Conservation (phyloP, 495 filamentous ascomycete species). For the Parmelia sp. region DNA sequence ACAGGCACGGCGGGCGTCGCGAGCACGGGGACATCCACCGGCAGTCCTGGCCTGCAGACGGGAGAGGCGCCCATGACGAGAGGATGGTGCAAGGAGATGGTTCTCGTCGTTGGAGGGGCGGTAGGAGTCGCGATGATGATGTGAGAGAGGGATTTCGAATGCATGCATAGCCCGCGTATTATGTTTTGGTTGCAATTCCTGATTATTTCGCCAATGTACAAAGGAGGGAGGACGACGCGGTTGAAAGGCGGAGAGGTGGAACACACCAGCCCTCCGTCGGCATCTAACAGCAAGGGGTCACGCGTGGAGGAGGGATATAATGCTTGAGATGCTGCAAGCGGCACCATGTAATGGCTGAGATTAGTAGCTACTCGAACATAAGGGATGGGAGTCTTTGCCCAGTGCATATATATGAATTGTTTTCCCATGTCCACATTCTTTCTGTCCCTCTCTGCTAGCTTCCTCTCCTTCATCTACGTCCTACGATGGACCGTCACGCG, state of each 20-base stretch:
- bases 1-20: constrained; percentile 27
- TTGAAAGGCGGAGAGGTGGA: background rate
- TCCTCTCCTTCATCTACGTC: background rate
- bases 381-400: background rate
- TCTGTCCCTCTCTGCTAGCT: background rate
- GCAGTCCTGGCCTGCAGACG: constrained; percentile 41
- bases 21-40: constrained; percentile 6
- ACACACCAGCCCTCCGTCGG: background rate
- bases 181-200: background rate
- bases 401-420: background rate
- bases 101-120: constrained; percentile 36
- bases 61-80: constrained; percentile 32
- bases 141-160: background rate
- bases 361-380: constrained; percentile 3
- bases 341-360: background rate
- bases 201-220: background rate
- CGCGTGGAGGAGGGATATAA: background rate
- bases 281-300: background rate
- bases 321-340: background rate
- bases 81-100: constrained; percentile 36
- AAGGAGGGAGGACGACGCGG: background rate
- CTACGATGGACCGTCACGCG: background rate
- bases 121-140: constrained; percentile 29
- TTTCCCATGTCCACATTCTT: background rate
- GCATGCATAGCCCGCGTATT: background rate